Conservation (phyloP, 192 early-diverging fungal genomes). For the Geranomyces michiganensis region DNA sequence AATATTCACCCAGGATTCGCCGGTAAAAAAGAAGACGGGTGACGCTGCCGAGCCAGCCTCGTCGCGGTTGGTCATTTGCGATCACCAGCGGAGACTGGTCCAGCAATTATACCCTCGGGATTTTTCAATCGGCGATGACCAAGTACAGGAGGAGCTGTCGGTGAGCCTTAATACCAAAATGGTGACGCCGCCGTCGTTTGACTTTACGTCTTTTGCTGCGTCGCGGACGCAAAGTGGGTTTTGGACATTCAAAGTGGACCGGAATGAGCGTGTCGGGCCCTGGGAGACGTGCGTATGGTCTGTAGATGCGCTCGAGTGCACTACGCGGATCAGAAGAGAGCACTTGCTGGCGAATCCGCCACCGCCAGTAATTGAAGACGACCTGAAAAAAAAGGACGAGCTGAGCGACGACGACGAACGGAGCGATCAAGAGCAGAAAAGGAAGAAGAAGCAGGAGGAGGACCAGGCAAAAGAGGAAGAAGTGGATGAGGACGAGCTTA, state of each 20-base stretch:
- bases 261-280: constrained; percentile 44
- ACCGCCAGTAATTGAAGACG: constrained; percentile 18
- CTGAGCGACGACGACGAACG: background rate
- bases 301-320: constrained; percentile 40
- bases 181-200: constrained; percentile 45
- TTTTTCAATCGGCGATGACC: constrained; percentile 39
- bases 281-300: constrained; percentile 51
- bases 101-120: constrained; percentile 54
- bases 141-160: constrained; percentile 51
- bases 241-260: constrained; percentile 49
- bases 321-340: constrained; percentile 38
- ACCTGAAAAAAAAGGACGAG: constrained; percentile 5
- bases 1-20: constrained; percentile 43
- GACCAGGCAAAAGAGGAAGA: constrained; percentile 4
- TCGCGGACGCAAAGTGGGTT: constrained; percentile 48
- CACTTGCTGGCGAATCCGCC: constrained; percentile 45
- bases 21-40: background rate
- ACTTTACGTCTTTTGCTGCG: constrained; percentile 38
- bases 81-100: constrained; percentile 47
- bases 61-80: constrained; percentile 43
- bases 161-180: constrained; percentile 51
- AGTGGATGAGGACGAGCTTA: constrained; percentile 34
- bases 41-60: background rate
- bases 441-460: background rate
- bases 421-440: background rate